Conservation (phyloP, 768 basidiomycete genomes). For the Omphalotus guepiniiformis region DNA sequence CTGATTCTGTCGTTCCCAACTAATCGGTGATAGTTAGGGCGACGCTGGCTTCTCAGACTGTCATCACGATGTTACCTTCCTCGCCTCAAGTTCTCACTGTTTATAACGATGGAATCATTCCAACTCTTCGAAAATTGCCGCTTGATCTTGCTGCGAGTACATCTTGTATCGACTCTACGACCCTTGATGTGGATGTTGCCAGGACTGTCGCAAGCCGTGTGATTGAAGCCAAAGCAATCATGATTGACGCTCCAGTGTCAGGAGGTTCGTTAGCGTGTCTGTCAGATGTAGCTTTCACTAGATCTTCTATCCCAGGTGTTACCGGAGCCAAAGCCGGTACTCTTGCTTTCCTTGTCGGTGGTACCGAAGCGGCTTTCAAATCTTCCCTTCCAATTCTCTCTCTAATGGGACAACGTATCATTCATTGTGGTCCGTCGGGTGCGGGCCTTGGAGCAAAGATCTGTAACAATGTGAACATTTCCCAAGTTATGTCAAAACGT, state of each 20-base stretch:
- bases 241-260: constrained; percentile 94
- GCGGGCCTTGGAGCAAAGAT: constrained; percentile 86
- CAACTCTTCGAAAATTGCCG: constrained; percentile 51
- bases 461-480: constrained; percentile 68
- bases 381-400: constrained; percentile 56
- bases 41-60: constrained; percentile 52
- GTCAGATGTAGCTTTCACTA: constrained; percentile 6
- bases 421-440: constrained; percentile 81
- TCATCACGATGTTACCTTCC: constrained; percentile 91
- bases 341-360: constrained; percentile 90
- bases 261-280: constrained; percentile 51
- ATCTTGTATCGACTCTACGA: constrained; percentile 87
- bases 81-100: constrained; percentile 83
- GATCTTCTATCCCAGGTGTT: constrained; percentile 47
- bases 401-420: constrained; percentile 76
- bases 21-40: constrained; percentile 41
- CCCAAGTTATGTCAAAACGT: not conserved
- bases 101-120: constrained; percentile 66
- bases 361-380: constrained; percentile 53
- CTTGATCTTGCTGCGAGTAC: constrained; percentile 35
- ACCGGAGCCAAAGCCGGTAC: constrained; percentile 85
- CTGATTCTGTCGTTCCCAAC: not conserved
- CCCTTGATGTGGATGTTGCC: constrained; percentile 76
- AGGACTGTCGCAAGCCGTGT: constrained; percentile 58
- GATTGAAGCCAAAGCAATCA: constrained; percentile 51